Base-by-base conservation (phyloP, 2,329 filamentous ascomycete genomes). In the Zasmidium cellare region DNA sequence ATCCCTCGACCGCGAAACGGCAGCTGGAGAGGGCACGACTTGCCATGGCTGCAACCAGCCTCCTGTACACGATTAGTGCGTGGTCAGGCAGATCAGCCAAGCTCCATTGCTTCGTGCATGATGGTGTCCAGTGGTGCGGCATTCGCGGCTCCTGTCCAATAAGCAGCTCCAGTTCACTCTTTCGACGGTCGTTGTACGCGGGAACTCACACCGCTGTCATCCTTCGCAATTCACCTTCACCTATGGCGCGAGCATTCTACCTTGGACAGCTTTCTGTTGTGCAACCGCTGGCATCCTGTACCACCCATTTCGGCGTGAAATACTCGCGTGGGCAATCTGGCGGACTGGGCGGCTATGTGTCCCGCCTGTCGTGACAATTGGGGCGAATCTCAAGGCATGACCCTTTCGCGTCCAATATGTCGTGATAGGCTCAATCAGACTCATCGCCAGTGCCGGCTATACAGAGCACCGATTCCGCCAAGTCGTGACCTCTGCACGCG, bases 171-270 rank as follows among this genome's bases (percentile, higher is more conserved):
- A 20, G 16, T n/a, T 18, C n/a, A 16, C 19, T 50, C 24, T 20
- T 50, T 50, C 46, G 28, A 14, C 19, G 49, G 3, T 44, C n/a
- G 50, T 52, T 44, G 28, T 38, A 52, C 50, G 20, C 50, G 50
- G 50, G 31, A 41, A 55, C 31, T 46, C 53, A 55, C 53, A 55
- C 53, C 53, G 53, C 53, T 19, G 19, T 28, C 20, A n/a, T 46
- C 51, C 22, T 46, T 22, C 44, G 25, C 12, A 22, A 53, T 16
- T 46, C 41, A 46, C 23, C 14, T 53, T 31, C 24, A 16, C 23
- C 22, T 49, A 16, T 49, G 22, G 46, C 46, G 20, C 7, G 19
- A 9, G 25, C 25, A 28, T 6, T 5, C 25, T 28, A 11, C 25
- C 11, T 28, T 5, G 25, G 25, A 28, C 25, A 5, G 11, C 11